These are phyloP conservation scores for Rhizodiscina lignyota DNA, from an alignment of 495 filamentous ascomycete species.

Conservation along the genomic window DNA sequence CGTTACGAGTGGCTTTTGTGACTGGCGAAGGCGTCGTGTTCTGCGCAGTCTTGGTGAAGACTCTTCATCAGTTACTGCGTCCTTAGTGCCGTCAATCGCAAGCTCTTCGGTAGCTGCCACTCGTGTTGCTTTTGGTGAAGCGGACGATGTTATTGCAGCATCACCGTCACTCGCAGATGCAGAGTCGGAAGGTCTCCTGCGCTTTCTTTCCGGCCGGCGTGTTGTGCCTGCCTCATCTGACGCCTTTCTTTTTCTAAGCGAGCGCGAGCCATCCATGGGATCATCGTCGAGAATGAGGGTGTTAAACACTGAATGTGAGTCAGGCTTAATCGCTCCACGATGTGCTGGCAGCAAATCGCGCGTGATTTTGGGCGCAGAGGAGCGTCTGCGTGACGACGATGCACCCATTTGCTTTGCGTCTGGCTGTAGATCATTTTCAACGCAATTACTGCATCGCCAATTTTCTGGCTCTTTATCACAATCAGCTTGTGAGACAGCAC, in stretches of 20 bases:
- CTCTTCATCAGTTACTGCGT: background rate
- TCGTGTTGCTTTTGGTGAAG: too few relatives aligned
- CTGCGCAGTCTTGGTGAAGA: background rate
- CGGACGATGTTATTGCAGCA: background rate
- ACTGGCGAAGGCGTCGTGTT: slow-evolving; percentile 1
- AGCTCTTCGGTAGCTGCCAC: too few relatives aligned
- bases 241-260: slow-evolving; percentile 73
- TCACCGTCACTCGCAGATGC: slow-evolving; percentile 1
- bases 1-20: slow-evolving; percentile 15
- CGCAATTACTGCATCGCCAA: slow-evolving; percentile 74
- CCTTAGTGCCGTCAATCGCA: too few relatives aligned
- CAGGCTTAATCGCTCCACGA: slow-evolving; percentile 50
- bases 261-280: slow-evolving; percentile 68
- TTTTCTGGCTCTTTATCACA: slow-evolving; percentile 27
- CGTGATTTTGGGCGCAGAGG: slow-evolving; percentile 27
- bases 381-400: slow-evolving; percentile 19
- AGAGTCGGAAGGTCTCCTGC: slow-evolving; percentile 11
- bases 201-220: slow-evolving; percentile 20
- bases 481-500: background rate
- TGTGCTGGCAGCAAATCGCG: slow-evolving; percentile 64
- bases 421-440: slow-evolving; percentile 41
- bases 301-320: slow-evolving; percentile 75
- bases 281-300: slow-evolving; percentile 65
- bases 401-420: slow-evolving; percentile 21
- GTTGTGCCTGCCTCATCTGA: slow-evolving; percentile 34